Evolutionary conservation across 2,329 filamentous ascomycete species (phyloP).

Genomic region (Stagonosporopsis cucurbitacearum): DNA sequence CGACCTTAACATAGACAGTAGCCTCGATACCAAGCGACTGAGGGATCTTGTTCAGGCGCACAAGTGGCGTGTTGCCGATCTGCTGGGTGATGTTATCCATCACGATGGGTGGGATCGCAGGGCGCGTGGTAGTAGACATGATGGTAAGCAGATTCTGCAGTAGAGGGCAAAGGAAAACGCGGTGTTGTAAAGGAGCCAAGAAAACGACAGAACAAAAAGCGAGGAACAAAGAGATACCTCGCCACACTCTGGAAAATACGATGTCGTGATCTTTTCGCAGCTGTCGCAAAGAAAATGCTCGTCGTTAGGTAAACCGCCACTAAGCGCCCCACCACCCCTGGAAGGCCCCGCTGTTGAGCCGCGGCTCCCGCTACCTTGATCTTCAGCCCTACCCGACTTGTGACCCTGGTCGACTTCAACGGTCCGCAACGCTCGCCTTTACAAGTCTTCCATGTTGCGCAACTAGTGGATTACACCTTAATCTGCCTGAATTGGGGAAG

Average conservation of each 20-base stretch:
- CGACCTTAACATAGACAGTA: slow-evolving; percentile 87
- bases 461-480: too few species aligned
- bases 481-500: too few species aligned
- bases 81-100: slow-evolving; percentile 79
- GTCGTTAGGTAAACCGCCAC: slow-evolving; percentile 16
- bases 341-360: slow-evolving; percentile 13
- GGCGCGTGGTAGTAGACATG: slow-evolving; percentile 58
- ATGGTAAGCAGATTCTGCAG: slow-evolving; percentile 16
- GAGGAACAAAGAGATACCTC: slow-evolving; percentile 8
- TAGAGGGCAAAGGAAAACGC: background rate
- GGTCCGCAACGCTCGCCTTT: background rate
- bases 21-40: slow-evolving; percentile 88
- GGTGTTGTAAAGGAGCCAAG: background rate
- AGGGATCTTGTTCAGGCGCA: slow-evolving; percentile 90
- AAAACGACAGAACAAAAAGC: background rate
- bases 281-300: slow-evolving; percentile 22
- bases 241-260: slow-evolving; percentile 11
- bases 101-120: slow-evolving; percentile 61
- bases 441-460: too few species aligned
- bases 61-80: slow-evolving; percentile 95
- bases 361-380: slow-evolving; percentile 14
- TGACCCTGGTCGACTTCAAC: background rate
- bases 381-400: slow-evolving; percentile 7
- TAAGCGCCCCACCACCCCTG: slow-evolving; percentile 7
- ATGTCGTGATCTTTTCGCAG: slow-evolving; percentile 18